These are phyloP conservation scores for Pleurotus platypus DNA, from an alignment of 768 basidiomycete genomes.

Conservation along the genomic window DNA sequence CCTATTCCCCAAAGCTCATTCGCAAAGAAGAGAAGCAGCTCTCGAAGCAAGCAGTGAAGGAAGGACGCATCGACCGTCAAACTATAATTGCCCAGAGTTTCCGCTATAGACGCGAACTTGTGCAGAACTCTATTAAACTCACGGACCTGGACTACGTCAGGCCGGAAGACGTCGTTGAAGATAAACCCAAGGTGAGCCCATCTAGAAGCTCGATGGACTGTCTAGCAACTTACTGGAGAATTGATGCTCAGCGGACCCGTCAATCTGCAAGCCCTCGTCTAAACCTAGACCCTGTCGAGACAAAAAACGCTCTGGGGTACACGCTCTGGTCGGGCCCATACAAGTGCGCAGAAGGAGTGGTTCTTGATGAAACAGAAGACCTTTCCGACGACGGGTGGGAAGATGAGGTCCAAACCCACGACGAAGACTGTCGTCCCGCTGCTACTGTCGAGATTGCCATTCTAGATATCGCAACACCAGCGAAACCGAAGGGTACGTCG, in stretches of 20 bases:
- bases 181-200: neutral
- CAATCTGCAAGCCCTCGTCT: neutral
- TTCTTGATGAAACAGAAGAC: too few relatives aligned
- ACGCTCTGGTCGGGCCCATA: too few relatives aligned
- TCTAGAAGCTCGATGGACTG: neutral
- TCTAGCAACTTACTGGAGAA: too few relatives aligned
- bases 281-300: too few relatives aligned
- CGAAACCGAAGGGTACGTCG: slow-evolving; percentile 25
- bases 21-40: slow-evolving; percentile 1
- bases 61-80: neutral
- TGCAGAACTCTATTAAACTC: neutral
- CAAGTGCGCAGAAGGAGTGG: too few relatives aligned
- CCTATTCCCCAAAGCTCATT: slow-evolving; percentile 10
- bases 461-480: slow-evolving; percentile 27
- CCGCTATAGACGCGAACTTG: neutral
- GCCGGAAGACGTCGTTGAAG: neutral
- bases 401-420: neutral
- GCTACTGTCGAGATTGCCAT: slow-evolving; percentile 19
- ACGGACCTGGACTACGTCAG: neutral
- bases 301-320: too few relatives aligned
- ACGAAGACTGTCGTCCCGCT: slow-evolving; percentile 11
- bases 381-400: too few relatives aligned
- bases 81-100: neutral
- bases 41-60: slow-evolving; percentile 7
- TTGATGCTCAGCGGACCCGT: neutral